Base-by-base conservation (phyloP, 2,329 filamentous ascomycete species). In the Grosmannia serpens region DNA sequence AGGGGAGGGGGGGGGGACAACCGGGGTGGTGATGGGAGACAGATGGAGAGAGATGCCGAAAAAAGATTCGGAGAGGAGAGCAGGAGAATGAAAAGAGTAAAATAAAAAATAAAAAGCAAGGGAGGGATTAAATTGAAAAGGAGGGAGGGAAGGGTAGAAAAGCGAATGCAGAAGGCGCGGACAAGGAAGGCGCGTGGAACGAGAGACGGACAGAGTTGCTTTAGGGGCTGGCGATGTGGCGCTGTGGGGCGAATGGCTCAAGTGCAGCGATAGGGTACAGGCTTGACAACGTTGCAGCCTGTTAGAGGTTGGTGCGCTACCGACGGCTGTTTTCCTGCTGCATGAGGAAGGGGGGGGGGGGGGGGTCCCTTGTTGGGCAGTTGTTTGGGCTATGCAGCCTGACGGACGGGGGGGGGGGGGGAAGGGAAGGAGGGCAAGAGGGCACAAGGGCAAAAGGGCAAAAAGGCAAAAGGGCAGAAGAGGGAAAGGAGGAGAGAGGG, bases 11-110 rank as follows among this genome's bases (percentile, higher is more conserved):
- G 29, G 27, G 22, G 15, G 26, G 49, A 31, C 13, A 27, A 35
- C 33, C 33, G 33, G 33, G 33, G 13, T 10, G 33, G 13, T 35
- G n/a, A 35, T 35, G 33, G 9, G 35, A 38, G 35, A 38, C 13
- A 38, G 35, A 38, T 4, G 9, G 15, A 24, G n/a, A 6, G 24
- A 46, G 24, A 27, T 20, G 33, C 7, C 22, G 63, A 66, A 64
- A 63, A 67, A 62, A 60, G 58, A 59, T 11, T 22, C 29, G 44
- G 62, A 60, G 62, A 63, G 64, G 62, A 62, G 61, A 59, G 47
- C 22, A 63, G 64, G 64, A 66, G 65, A 63, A 61, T 63, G 62
- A 65, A 46, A 46, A 62, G 17, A 17, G 31, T 33, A 24, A 59
- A 27, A 15, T 2, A 38, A 33, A 24, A 38, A 33, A 46, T 47